Base-by-base conservation (phyloP, 345 rosid genomes). In the Salix dunnii region DNA sequence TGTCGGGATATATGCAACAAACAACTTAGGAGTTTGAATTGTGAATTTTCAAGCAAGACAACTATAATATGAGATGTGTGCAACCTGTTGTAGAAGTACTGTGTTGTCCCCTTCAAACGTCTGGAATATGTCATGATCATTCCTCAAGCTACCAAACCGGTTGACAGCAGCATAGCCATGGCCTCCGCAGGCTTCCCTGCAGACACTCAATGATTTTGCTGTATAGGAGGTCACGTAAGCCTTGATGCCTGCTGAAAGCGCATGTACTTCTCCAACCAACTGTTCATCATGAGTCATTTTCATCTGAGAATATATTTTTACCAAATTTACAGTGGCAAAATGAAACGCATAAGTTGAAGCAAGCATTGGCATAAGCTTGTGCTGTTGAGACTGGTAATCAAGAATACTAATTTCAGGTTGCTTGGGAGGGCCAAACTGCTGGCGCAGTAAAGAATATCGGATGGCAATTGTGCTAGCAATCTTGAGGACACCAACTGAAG, bases 141-240 rank as follows among this genome's bases (percentile, higher is more conserved):
- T 96, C 76, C 99, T 94, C 91, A 96, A 85, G 89, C 80, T 86
- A 55, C 99, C 99, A 85, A 96, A 96, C 46, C 98, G 87, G 84
- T 96, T 96, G 61, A 96, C 97, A 74, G 99, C 99, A 82, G 99
- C 99, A 77, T 96, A 96, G n/a, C 99, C 99, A 83, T 96, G 99
- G 58, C 99, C 98, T 77, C 99, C 99, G 77, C 99, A 94, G 18
- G 99, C 88, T 85, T 96, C 99, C 84, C 99, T 88, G 80, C 99
- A 96, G 70, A 90, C 82, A 51, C 94, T 91, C 83, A 94, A 83
- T 17, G 99, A 85, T 81, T 88, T 92, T 70, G 97, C 94, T 0
- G 99, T 94, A 82, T 88, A 94, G 12, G 97, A 92, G 35, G 99
- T 94, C 75, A 94, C 85, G 75, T 96, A 94, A 16, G 99, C 93